Base-by-base conservation (phyloP, 176 grass and related monocot genomes). In the Paspalum notatum region DNA sequence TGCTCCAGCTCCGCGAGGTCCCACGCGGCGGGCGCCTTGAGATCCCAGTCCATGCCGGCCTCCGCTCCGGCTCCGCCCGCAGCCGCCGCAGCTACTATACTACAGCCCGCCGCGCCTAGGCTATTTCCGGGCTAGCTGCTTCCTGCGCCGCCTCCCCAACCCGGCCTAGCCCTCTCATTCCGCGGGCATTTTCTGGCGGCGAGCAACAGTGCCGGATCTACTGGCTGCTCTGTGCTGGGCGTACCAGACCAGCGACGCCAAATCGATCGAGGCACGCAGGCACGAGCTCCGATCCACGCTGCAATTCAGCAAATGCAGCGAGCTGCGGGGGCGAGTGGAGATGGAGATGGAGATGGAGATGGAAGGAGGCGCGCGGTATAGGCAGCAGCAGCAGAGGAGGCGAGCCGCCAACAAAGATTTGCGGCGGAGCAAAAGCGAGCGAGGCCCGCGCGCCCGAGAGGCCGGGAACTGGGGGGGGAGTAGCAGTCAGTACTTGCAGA, bases 31-130 rank as follows among this genome's bases (percentile, higher is more conserved):
- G 88, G 88, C 67, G 87, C 88, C 83, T 93, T 97, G 62, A 88
- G 84, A 88, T 91, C 92, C 95, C 95, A 98, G 16, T 95, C 95
- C 95, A 98, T 98, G 56, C 66, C 68, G 12, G 9, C 1, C 5
- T 21, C 21, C 20, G 4, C 55, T 1, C 40, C 40, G 40, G 40
- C 4, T 14, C 22, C 63, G 32, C 9, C 26, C n/a, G n/a, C 60
- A 32, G 21, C 47, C 42, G 42, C 42, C 1, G 55, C 55, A 3
- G 20, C 18, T 17, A 1, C 1, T 1, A 6, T n/a, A 20, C 7
- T 20, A 53, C 51, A 4, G 67, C n/a, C n/a, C n/a, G n/a, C n/a
- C n/a, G n/a, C n/a, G n/a, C n/a, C n/a, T n/a, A n/a, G n/a, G n/a
- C 82, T 71, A 72, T 60, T 27, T 42, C n/a, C n/a, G n/a, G 46